Base-by-base conservation (phyloP, 352 stramenopile species). In the Globisporangium spiculum region DNA sequence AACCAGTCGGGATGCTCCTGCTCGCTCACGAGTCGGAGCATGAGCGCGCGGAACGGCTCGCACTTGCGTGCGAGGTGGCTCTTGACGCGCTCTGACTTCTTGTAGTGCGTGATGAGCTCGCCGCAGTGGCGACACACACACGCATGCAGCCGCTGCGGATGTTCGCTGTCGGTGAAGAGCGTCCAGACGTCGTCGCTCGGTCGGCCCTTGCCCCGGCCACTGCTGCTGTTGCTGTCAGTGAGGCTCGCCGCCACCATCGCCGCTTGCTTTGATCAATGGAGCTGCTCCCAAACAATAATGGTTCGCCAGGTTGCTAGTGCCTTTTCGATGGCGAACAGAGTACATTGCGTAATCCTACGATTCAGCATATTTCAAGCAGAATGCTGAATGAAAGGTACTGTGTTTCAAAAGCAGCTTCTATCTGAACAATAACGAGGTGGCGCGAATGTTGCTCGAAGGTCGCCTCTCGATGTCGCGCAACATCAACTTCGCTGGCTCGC, bases 61-160 rank as follows among this genome's bases (percentile, higher is more conserved):
- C 83, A 89, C 61, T 83, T 83, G 70, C 86, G 80, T 30, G 63
- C 63, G 16, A 89, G 71, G 65, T 91, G 80, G 67, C 73, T 68
- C 27, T 82, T 82, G 50, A 81, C 80, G 44, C 86, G 79, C 48
- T 78, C 80, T 73, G 77, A 89, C 77, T 89, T 91, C 71, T 88
- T 86, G 70, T 80, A 78, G 66, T 91, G 77, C 9, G 68, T 68
- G 6, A 89, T 70, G 1, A 70, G 58, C 38, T 70, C 60, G 44
- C 70, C 69, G 66, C 83, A 91, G 73, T 89, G 83, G 46, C 80
- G 80, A 50, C 83, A 91, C 46, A 73, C 60, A 34, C 80, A 72
- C 53, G 77, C 53, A 26, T 67, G 46, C 38, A 71, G 53, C 57
- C 87, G 86, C 72, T 88, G 82, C 7, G 83, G 83, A 69, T 88